Conservation (phyloP, 2,329 filamentous ascomycete species). For the Fusarium sp. region DNA sequence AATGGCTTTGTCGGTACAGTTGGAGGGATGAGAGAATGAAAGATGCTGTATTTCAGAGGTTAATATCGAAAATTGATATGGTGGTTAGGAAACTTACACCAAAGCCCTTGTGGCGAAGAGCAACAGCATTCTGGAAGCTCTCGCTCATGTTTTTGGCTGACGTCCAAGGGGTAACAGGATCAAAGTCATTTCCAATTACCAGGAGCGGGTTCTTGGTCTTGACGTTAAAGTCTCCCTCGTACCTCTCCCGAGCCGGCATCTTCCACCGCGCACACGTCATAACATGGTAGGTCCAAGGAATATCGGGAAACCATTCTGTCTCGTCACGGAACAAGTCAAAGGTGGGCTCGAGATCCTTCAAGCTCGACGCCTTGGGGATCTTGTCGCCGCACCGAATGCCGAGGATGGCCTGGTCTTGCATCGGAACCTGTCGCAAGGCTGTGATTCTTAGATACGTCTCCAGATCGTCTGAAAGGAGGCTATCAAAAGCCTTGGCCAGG, state of each 20-base stretch:
- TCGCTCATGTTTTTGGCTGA: conserved; percentile 36
- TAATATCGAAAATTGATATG: not conserved
- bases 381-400: too few relatives aligned
- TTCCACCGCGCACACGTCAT: conserved; percentile 53
- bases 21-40: not conserved
- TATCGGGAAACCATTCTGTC: conserved; percentile 41
- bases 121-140: not conserved
- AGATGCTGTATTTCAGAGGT: not conserved
- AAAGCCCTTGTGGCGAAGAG: not conserved
- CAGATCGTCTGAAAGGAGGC: too few relatives aligned
- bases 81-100: not conserved
- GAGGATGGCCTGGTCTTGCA: too few relatives aligned
- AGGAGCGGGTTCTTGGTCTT: conserved; percentile 55
- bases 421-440: too few relatives aligned
- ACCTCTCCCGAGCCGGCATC: conserved; percentile 56
- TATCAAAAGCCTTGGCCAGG: too few relatives aligned
- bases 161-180: conserved; percentile 59
- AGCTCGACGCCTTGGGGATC: too few relatives aligned
- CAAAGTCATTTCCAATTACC: conserved; percentile 57
- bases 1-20: not conserved
- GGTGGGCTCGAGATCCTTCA: too few relatives aligned
- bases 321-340: conserved; percentile 8
- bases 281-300: conserved; percentile 47
- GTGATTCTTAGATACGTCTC: too few relatives aligned
- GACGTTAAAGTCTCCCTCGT: conserved; percentile 52